Base-by-base conservation (phyloP, 805 yeast genomes). In the Saccharomycopsis fermentans region DNA sequence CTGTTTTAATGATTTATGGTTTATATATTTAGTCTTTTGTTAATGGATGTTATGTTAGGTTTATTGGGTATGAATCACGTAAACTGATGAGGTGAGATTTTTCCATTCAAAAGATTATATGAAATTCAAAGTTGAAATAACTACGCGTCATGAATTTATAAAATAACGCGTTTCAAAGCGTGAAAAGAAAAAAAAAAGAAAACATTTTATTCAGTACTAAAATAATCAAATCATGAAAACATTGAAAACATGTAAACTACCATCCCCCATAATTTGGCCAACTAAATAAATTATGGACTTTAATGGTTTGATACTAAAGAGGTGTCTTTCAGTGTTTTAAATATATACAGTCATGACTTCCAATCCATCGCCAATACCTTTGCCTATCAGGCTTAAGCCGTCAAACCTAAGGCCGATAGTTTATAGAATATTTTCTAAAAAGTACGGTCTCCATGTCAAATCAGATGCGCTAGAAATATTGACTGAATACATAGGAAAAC, bases 331-430 rank as follows among this genome's bases (percentile, higher is more conserved):
- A n/a, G n/a, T n/a, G n/a, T n/a, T n/a, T n/a, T n/a, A n/a, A n/a
- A n/a, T 6, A 32, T 4, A 37, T 37, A 37, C 3, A 16, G 26
- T 8, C 24, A 58, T 56, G 51, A 39, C 52, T 2, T 52, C 56
- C 19, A 58, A 21, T n/a, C 35, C 55, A 14, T 65, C 69, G 24
- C 78, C 77, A 5, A 75, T 74, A 5, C 81, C 78, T 19, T 77
- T 91, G 12, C 97, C 97, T 0, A 83, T 89, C 1, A 78, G 79
- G 59, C 80, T 92, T 1, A 87, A 83, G 56, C 89, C 97, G 0
- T 81, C 92, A 0, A 87, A 87, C 66, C 74, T 94, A 51, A 79
- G 99, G 52, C 99, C 99, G 0, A 73, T 92, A 54, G 97, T 97
- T 0, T 94, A 91, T 69, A 76, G 99, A 47, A 81, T 92, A 1